Conservation (phyloP, 2,329 filamentous ascomycete genomes). For the Didymella pinodella region DNA sequence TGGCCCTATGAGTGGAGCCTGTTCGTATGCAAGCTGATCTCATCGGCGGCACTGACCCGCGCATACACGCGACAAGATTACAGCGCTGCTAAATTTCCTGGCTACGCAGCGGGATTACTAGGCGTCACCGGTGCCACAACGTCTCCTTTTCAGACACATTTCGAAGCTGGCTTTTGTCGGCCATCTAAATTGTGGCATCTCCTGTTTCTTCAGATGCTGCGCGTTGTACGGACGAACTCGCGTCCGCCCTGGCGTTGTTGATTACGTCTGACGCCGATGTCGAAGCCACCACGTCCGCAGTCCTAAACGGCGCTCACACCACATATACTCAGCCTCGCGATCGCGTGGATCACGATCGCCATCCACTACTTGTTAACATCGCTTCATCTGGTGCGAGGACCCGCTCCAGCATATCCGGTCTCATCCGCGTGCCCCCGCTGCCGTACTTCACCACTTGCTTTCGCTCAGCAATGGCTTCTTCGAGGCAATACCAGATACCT, state of each 20-base stretch:
- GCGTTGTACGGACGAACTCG: slow-evolving; percentile 45
- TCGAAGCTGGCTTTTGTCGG: slow-evolving; percentile 36
- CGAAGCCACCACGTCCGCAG: slow-evolving; percentile 30
- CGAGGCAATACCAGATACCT: slow-evolving; percentile 68
- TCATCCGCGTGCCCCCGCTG: slow-evolving; percentile 64
- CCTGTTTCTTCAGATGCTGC: slow-evolving; percentile 44
- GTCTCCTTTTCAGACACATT: slow-evolving; percentile 23
- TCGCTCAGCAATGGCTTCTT: slow-evolving; percentile 53
- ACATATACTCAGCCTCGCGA: slow-evolving; percentile 29
- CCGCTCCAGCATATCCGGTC: slow-evolving; percentile 60
- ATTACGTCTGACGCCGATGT: slow-evolving; percentile 35
- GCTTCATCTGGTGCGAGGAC: slow-evolving; percentile 38
- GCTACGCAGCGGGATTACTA: slow-evolving; percentile 26
- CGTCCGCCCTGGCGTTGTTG: slow-evolving; percentile 30
- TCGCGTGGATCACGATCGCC: slow-evolving; percentile 12
- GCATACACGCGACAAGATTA: slow-evolving; percentile 30
- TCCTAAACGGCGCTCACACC: slow-evolving; percentile 28
- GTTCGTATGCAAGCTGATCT: slow-evolving; percentile 34
- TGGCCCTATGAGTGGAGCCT: slow-evolving; percentile 8
- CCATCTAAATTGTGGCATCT: slow-evolving; percentile 46
- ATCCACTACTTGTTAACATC: slow-evolving; percentile 34
- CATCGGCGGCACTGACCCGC: slow-evolving; percentile 29
- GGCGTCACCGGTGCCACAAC: slow-evolving; percentile 19
- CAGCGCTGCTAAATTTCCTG: slow-evolving; percentile 34
- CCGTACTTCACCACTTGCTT: slow-evolving; percentile 62